A percentile compares a stretch with the other conserved stretches of the same genome.
Evolutionary conservation across 2,329 filamentous ascomycete species (phyloP).

Genomic region (Colletotrichum sp.): DNA sequence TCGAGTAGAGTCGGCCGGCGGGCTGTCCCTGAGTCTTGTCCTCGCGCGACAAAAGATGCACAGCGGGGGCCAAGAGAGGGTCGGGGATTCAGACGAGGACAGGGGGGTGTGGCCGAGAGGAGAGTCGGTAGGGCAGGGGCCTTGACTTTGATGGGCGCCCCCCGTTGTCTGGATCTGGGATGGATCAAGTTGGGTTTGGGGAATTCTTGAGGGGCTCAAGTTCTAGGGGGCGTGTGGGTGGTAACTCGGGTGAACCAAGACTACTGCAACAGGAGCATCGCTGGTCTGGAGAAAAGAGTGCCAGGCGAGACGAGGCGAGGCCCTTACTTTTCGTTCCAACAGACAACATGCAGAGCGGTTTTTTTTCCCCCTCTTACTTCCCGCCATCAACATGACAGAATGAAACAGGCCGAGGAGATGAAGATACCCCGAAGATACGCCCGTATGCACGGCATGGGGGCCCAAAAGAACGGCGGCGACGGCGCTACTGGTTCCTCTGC

Average conservation of each 20-base stretch:
- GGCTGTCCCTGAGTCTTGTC: neutral
- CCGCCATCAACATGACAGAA: neutral
- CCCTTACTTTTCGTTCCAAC: constrained; percentile 6
- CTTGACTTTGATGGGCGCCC: neutral
- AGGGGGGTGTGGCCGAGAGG: neutral
- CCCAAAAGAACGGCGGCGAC: neutral
- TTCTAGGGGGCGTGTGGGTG: neutral
- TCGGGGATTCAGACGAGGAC: constrained; percentile 7
- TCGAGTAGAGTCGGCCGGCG: neutral
- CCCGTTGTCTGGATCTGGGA: neutral
- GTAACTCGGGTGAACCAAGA: neutral
- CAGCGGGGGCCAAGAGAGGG: constrained; percentile 7
- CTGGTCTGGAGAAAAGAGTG: neutral
- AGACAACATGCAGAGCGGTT: neutral
- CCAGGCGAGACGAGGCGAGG: neutral
- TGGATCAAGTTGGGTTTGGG: neutral
- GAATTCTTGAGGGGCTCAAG: constrained; percentile 5
- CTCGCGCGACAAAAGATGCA: constrained; percentile 1
- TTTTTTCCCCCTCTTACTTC: neutral
- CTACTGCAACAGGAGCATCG: neutral
- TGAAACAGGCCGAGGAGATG: neutral
- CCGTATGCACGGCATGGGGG: neutral
- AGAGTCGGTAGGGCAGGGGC: neutral
- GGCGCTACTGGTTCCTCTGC: neutral
- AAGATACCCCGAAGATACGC: neutral